Conservation (phyloP, 192 early-diverging fungal species). For the Gaertneriomyces semiglobifer region DNA sequence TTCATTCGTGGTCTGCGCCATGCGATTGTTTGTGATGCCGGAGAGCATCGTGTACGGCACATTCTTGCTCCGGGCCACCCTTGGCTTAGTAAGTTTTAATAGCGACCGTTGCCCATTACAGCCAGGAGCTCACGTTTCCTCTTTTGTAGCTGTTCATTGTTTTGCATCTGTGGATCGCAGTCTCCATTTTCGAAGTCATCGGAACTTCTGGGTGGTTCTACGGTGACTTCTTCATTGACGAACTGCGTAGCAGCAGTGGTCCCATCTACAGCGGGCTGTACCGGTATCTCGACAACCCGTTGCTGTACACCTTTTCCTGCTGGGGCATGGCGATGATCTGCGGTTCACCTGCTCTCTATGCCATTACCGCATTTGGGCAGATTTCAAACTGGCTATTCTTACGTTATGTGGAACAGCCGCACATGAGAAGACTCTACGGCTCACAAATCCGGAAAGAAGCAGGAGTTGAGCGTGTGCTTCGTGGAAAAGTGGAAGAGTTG, state of each 20-base stretch:
- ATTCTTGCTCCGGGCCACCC: slow-evolving; percentile 75
- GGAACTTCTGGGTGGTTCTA: slow-evolving; percentile 99
- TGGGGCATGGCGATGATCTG: slow-evolving; percentile 90
- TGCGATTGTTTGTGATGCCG: slow-evolving; percentile 75
- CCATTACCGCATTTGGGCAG: slow-evolving; percentile 80
- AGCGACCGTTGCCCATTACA: not conserved
- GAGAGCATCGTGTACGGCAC: slow-evolving; percentile 64
- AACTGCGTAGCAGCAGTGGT: slow-evolving; percentile 31
- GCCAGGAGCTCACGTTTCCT: not conserved
- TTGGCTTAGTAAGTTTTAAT: slow-evolving; percentile 57
- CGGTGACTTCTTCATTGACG: slow-evolving; percentile 93
- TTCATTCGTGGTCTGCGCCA: slow-evolving; percentile 77
- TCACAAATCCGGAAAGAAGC: slow-evolving; percentile 76
- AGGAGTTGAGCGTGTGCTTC: slow-evolving; percentile 62
- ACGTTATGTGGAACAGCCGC: slow-evolving; percentile 84
- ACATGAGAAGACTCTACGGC: slow-evolving; percentile 88
- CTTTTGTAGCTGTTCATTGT: slow-evolving; percentile 62
- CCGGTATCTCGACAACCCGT: slow-evolving; percentile 90
- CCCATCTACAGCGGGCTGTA: slow-evolving; percentile 87
- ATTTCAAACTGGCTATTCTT: slow-evolving; percentile 79
- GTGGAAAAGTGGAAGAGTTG: slow-evolving; percentile 39
- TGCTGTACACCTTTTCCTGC: slow-evolving; percentile 91
- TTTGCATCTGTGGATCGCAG: slow-evolving; percentile 88
- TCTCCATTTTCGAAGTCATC: slow-evolving; percentile 86
- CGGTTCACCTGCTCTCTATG: slow-evolving; percentile 55